Evolutionary conservation across 1,284 basidiomycete genomes (phyloP), one percentile per base, ranked within the genome.

Genomic region (Sporisorium reilianum): DNA sequence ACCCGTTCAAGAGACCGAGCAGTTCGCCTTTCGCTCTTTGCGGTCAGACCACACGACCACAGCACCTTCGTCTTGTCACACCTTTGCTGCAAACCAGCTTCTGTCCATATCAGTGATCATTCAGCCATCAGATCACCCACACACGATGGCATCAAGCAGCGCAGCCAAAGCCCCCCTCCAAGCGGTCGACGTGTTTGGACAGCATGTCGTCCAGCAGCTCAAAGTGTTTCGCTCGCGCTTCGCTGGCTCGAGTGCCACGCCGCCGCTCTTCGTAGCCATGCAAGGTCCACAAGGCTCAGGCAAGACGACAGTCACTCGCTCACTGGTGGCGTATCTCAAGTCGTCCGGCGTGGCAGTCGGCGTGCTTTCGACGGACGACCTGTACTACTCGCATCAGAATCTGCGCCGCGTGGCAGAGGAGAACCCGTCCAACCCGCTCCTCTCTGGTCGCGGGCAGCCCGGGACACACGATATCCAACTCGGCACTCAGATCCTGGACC

Each of bases 281-380:
- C 72, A 75, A 60, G 72, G 72, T 3, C 72, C 72, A 14, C 72
- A 75, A 48, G 72, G 72, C 5, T 66, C 67, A 0, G 72, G 72
- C 26, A 75, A 75, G 56, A 75, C 72, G 11, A 75, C 72, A 0
- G 55, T 75, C 10, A 64, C 72, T 1, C 62, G 60, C 28, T 55
- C 63, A 1, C 45, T 75, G 18, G 50, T 64, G 2, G 25, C 55
- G 4, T 42, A 59, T 20, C 61, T 74, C 32, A 32, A 23, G 11
- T 25, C 54, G 0, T 36, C 62, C 0, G 65, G 65, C 0, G 26
- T 62, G 8, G 48, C 32, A 0, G 55, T 63, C 7, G 66, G 63
- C 11, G 45, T 75, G 12, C 52, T 75, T 1, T 62, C 57, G 16
- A 75, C 66, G 6, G 72, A 75, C 30, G 72, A 75, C 22, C 46